Evolutionary conservation across 441 rosid species (phyloP).

Genomic region (Erysimum cheiri): DNA sequence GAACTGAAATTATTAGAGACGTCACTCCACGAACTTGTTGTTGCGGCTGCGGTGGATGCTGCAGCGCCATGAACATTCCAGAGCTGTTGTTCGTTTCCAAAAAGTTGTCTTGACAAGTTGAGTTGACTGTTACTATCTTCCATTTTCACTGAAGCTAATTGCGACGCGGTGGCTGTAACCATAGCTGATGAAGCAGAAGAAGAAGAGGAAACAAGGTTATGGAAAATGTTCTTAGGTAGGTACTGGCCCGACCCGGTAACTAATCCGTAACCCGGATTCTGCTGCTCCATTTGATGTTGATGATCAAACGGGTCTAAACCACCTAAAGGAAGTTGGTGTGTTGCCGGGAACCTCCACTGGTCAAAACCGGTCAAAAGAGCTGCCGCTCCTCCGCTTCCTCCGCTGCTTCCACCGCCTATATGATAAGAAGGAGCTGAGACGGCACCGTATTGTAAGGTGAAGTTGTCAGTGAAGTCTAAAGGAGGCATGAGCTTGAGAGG

Average conservation of each 20-base stretch:
- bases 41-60: constrained; percentile 36
- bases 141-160: constrained; percentile 55
- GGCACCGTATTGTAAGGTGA: constrained; percentile 44
- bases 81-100: constrained; percentile 44
- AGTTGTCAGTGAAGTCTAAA: constrained; percentile 44
- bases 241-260: constrained; percentile 42
- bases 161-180: constrained; percentile 51
- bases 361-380: constrained; percentile 42
- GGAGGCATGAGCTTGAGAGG: constrained; percentile 49
- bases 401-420: constrained; percentile 40
- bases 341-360: constrained; percentile 43
- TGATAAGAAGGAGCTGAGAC: constrained; percentile 43
- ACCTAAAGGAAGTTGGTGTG: constrained; percentile 40
- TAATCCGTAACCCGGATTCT: constrained; percentile 42
- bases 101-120: constrained; percentile 47
- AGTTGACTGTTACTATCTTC: constrained; percentile 52
- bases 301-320: constrained; percentile 43
- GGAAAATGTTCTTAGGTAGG: constrained; percentile 42
- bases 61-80: constrained; percentile 43
- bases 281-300: constrained; percentile 42
- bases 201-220: constrained; percentile 51
- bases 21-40: constrained; percentile 57
- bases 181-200: constrained; percentile 46
- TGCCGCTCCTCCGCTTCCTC: constrained; percentile 32
- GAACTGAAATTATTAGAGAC: constrained; percentile 58